These are phyloP conservation scores for Haplographium delicatum DNA, from an alignment of 495 filamentous ascomycete genomes.

Conservation along the genomic window DNA sequence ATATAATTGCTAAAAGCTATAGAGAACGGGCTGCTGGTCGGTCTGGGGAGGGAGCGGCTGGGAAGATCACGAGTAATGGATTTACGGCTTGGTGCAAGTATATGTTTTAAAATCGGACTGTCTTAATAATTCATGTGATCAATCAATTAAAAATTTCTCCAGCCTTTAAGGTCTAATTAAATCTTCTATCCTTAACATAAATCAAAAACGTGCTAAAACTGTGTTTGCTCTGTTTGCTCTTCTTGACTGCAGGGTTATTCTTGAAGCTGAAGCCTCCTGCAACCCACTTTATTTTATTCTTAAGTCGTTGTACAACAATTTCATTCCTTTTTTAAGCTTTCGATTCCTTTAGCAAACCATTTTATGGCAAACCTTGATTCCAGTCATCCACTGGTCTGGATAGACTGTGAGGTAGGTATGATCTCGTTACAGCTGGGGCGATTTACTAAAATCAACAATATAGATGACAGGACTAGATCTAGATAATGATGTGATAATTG, in stretches of 20 bases:
- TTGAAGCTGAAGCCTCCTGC: neutral
- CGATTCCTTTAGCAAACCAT: too few species aligned
- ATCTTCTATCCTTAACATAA: too few species aligned
- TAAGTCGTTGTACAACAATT: neutral
- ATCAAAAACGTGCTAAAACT: too few species aligned
- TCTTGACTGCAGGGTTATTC: neutral
- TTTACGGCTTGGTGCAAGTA: neutral
- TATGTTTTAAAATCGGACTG: neutral
- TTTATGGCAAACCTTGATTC: slow-evolving; percentile 11
- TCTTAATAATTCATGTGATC: neutral
- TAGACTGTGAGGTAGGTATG: slow-evolving; percentile 70
- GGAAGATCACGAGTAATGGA: neutral
- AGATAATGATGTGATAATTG: slow-evolving; percentile 76
- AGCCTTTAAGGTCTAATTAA: too few species aligned
- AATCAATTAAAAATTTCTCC: too few species aligned
- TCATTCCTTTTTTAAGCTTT: neutral
- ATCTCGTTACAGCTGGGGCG: neutral
- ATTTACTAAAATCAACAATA: slow-evolving; percentile 8
- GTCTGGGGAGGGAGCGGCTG: neutral
- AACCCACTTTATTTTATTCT: too few species aligned
- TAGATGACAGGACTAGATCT: slow-evolving; percentile 93
- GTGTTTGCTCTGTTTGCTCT: slow-evolving; percentile 1
- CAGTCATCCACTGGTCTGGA: slow-evolving; percentile 67
- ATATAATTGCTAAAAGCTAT: slow-evolving; percentile 30
- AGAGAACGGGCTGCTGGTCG: slow-evolving; percentile 15